Evolutionary conservation across 108 stramenopile genomes (phyloP).

Genomic region (Epithemia pelagica): DNA sequence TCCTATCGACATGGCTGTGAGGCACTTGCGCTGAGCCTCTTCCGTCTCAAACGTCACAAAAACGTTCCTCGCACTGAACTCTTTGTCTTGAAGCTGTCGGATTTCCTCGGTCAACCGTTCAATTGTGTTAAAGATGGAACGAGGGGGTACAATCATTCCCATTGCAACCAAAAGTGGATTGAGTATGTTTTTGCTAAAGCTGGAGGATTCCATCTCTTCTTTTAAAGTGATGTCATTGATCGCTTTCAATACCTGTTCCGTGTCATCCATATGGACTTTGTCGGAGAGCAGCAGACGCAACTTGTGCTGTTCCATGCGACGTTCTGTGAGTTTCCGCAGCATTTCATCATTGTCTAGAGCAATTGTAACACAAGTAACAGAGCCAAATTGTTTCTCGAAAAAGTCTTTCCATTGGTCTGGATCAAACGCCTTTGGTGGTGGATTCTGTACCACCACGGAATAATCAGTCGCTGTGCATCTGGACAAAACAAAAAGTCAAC

Average conservation of each 20-base stretch:
- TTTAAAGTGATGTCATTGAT: slow-evolving; percentile 19
- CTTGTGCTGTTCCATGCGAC: slow-evolving; percentile 31
- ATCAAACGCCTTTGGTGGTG: slow-evolving; percentile 61
- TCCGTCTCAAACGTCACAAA: slow-evolving; percentile 83
- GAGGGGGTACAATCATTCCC: slow-evolving; percentile 29
- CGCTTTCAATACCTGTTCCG: slow-evolving; percentile 23
- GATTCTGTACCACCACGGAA: slow-evolving; percentile 62
- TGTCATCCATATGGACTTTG: slow-evolving; percentile 41
- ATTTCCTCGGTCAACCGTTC: slow-evolving; percentile 37
- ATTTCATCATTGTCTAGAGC: slow-evolving; percentile 61
- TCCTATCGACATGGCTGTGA: slow-evolving; percentile 45
- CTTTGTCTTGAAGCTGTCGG: slow-evolving; percentile 40
- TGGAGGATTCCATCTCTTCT: slow-evolving; percentile 13
- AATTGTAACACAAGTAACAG: slow-evolving; percentile 58
- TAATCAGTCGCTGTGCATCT: slow-evolving; percentile 62
- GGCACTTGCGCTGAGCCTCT: slow-evolving; percentile 56
- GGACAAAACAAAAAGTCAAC: background rate
- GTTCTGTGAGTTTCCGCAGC: slow-evolving; percentile 30
- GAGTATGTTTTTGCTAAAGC: slow-evolving; percentile 11
- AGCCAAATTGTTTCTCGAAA: slow-evolving; percentile 56
- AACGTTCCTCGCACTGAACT: slow-evolving; percentile 49
- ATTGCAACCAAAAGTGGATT: slow-evolving; percentile 28
- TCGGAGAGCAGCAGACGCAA: slow-evolving; percentile 27
- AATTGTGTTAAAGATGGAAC: slow-evolving; percentile 28
- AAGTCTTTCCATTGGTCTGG: slow-evolving; percentile 77